Base-by-base conservation (phyloP, 352 stramenopile genomes). In the Pythium oligandrum region DNA sequence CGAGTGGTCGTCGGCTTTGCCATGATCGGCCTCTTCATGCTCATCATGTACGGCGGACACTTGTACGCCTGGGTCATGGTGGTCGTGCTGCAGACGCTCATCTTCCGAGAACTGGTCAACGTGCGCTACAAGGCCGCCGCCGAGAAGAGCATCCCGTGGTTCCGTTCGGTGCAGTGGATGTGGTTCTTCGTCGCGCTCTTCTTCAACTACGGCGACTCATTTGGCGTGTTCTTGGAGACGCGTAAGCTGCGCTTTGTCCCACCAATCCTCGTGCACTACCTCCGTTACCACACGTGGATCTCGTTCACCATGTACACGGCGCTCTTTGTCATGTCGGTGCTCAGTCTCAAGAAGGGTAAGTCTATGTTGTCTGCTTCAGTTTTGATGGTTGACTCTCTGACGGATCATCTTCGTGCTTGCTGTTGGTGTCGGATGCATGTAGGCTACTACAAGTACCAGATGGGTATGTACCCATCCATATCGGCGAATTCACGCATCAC, bases 61-160 rank as follows among this genome's bases (percentile, higher is more conserved):
- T 73, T 92, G 64, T 92, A 92, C 66, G 77, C 76, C 17, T 90
- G 77, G 82, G 62, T 77, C 44, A 78, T 96, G 51, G 88, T 96
- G 40, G 75, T 93, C 42, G 64, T 96, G 26, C 69, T 93, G 34
- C 84, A 97, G 67, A 86, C 88, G 49, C 65, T 97, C 51, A 77
- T 97, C 42, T 98, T 98, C 78, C 89, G 89, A n/a, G 96, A 99
- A 70, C 78, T 99, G 4, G 96, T 99, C n/a, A 98, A 97, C 57
- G 96, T 99, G 35, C 87, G 96, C 2, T 99, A 99, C 75, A 88
- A 92, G 55, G 86, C 81, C 3, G 86, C 86, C 2, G 95, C 95
- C 38, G 88, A 99, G 75, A 90, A 97, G 66, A 97, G 90, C 35
- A 98, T 99, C 63, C 96, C 96, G 45, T 93, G 97, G 64, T 99